Evolutionary conservation across 2,329 filamentous ascomycete genomes (phyloP), one percentile per base, ranked within the genome.

Genomic region (Ceratocystis papillata): DNA sequence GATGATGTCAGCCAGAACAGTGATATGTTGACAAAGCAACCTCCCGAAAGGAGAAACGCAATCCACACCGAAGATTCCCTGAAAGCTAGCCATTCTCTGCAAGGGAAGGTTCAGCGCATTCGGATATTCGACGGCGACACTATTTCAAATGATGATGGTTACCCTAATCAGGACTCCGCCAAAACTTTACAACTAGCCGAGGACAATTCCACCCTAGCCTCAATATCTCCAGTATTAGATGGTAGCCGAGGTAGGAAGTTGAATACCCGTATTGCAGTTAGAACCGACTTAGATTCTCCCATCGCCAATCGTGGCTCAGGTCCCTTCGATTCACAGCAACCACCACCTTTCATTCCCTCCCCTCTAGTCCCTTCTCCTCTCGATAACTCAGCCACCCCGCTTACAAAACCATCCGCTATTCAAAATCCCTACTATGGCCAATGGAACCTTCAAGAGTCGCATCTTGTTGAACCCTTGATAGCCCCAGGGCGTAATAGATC

Each of bases 401-500:
- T 30, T 33, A 10, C 28, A 4, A 57, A 57, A 8, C 12, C 53
- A 17, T 12, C 53, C 1, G 53, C 22, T 17, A 57, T 33, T 17
- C 53, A 57, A 17, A 25, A 57, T 33, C 25, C 30, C 44, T 63
- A 50, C 25, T 28, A 50, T 28, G 61, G 61, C 44, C 25, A 63
- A 6, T 65, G 66, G 66, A n/a, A 63, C 22, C 59, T 63, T 30
- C 57, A 63, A 20, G 66, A 67, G 63, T 67, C 66, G 8, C 63
- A 63, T n/a, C 46, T 67, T 3, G 48, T 60, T 3, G 66, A 67
- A 37, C 66, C 66, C 4, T 41, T 67, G 5, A 61, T 64, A 12
- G 33, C 46, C 20, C 17, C 44, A 22, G 46, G 44, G 28, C 63
- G 63, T 25, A 61, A 63, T 25, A 44, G 66, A 20, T 65, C 63